Base-by-base conservation (phyloP, 192 early-diverging fungal genomes). In the Allomyces macrogynus region DNA sequence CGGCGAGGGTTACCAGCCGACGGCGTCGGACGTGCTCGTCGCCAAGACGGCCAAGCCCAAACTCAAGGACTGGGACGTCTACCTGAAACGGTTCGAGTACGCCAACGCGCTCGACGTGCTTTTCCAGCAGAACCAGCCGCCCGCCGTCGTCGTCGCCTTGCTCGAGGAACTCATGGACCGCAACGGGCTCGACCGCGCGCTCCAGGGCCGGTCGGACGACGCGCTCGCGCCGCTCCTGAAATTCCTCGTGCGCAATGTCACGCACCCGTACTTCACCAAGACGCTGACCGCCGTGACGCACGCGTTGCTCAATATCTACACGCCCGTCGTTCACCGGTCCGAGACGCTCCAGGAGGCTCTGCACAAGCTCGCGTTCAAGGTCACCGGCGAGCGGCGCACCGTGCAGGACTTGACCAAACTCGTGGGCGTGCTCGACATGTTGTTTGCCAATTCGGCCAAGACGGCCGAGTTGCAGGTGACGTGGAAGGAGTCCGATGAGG, bases 151-250 rank as follows among this genome's bases (percentile, higher is more conserved):
- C 2, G 81, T 88, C 24, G 81, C 86, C 65, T 66, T 98, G 69
- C 71, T 95, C 62, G 88, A 95, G 69, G 95, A 98, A 73, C 78
- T 98, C 26, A 78, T 92, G 57, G 85, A 92, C 66, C 86, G 91
- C 65, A 88, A 89, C 60, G 91, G 81, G 18, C 77, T 98, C 24
- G 76, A 70, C 57, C 70, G 73, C 10, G 93, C 95, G 10, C 75
- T 98, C 65, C 77, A 85, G 61, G 90, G 89, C 62, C 76, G 95
- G 43, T 89, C 95, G 68, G 95, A 98, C 67, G 77, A 85, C 61
- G 79, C 85, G 23, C 73, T 98, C 66, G 88, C 89, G 67, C 89
- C 91, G 10, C 69, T 96, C 32, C 74, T 89, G 23, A 78, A 80
- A 64, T 98, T 98, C 68, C 66, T 98, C 24, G 71, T 86, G 57